A percentile compares a stretch with the other conserved stretches of the same genome.
These are phyloP conservation scores for Blepharisma stoltei DNA, from an alignment of 73 alveolate species.

Conservation along the genomic window DNA sequence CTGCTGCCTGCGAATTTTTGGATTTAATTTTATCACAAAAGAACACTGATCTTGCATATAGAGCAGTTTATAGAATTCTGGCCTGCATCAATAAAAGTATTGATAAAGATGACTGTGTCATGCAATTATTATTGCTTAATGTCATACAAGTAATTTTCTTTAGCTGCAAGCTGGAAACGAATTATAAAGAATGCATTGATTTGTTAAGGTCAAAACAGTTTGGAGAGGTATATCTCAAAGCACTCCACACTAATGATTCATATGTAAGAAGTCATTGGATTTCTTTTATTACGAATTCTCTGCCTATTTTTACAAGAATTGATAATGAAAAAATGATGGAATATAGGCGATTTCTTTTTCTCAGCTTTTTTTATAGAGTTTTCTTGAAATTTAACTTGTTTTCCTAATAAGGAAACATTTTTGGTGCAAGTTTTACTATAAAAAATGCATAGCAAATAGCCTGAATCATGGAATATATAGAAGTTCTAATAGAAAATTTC, in stretches of 20 bases:
- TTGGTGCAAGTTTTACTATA: no score
- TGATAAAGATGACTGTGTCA: neutral
- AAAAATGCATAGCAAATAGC: no score
- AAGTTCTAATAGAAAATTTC: neutral
- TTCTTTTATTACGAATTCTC: neutral
- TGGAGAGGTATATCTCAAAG: constrained; percentile 4
- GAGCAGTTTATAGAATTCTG: neutral
- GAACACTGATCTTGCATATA: neutral
- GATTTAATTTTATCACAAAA: neutral
- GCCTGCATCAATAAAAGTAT: neutral
- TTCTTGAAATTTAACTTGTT: no score
- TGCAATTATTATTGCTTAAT: neutral
- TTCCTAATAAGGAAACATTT: no score
- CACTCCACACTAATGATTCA: neutral
- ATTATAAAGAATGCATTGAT: neutral
- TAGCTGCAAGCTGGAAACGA: neutral
- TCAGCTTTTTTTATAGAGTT: no score
- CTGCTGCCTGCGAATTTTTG: constrained; percentile 21
- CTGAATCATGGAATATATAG: neutral
- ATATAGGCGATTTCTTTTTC: no score
- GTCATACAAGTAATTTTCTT: neutral
- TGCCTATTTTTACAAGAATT: neutral
- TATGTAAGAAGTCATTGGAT: constrained; percentile 5
- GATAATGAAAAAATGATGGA: neutral
- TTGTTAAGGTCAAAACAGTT: neutral